Evolutionary conservation across 192 early-diverging fungal species (phyloP).

Genomic region (Globomyces pollinis-pini): DNA sequence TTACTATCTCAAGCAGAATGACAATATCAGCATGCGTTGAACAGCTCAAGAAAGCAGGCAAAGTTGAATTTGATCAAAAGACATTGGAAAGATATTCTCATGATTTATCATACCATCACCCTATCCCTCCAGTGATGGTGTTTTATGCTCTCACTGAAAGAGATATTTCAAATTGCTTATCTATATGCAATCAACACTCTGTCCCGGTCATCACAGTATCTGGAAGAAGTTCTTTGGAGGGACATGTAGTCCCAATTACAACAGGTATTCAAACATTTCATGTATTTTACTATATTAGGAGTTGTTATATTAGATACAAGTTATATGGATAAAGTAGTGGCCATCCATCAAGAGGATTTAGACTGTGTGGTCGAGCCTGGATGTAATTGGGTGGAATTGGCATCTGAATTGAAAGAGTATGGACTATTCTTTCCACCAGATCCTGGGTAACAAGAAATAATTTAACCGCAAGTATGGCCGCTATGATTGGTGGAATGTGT

Average conservation of each 20-base stretch:
- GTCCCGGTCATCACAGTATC: constrained; percentile 47
- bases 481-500: constrained; percentile 61
- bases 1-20: too few species aligned
- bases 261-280: too few species aligned
- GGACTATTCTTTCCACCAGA: constrained; percentile 61
- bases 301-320: constrained; percentile 45
- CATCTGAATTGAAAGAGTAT: constrained; percentile 27
- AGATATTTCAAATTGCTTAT: constrained; percentile 16
- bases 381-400: constrained; percentile 50
- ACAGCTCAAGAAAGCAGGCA: not conserved
- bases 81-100: not conserved
- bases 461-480: too few species aligned
- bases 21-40: not conserved
- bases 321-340: constrained; percentile 48
- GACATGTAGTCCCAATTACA: constrained; percentile 36
- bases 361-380: constrained; percentile 57
- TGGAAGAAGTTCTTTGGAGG: constrained; percentile 50
- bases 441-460: too few species aligned
- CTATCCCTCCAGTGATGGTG: not conserved
- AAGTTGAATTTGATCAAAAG: not conserved
- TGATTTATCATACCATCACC: not conserved
- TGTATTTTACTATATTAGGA: too few species aligned
- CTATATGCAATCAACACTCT: constrained; percentile 20
- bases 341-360: constrained; percentile 47
- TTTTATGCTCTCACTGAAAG: constrained; percentile 11